A percentile compares a stretch with the other conserved stretches of the same genome.
Evolutionary conservation across 176 grass and related monocot species (phyloP).

Genomic region (Carex scoparia): DNA sequence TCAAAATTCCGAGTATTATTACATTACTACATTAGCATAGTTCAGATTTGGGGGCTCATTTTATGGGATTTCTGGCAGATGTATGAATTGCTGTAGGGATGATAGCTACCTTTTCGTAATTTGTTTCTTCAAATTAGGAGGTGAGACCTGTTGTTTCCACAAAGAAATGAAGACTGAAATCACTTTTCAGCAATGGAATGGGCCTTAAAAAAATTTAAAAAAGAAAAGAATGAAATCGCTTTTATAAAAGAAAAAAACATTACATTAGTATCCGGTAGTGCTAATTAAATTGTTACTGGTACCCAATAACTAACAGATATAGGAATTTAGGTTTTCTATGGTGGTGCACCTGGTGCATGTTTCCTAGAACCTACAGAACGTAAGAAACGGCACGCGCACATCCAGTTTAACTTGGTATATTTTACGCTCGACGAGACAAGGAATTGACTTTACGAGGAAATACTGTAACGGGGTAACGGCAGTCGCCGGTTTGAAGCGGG

Average conservation of each 20-base stretch:
- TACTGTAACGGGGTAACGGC: constrained; percentile 17
- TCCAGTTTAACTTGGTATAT: constrained; percentile 31
- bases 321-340: neutral
- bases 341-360: constrained; percentile 3
- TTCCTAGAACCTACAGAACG: constrained; percentile 15
- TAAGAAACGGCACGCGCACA: constrained; percentile 35
- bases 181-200: too few relatives aligned
- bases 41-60: too few relatives aligned
- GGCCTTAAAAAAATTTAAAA: too few relatives aligned
- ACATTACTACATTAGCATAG: neutral
- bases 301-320: neutral
- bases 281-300: too few relatives aligned
- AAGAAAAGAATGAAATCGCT: too few relatives aligned
- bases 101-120: too few relatives aligned
- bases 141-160: too few relatives aligned
- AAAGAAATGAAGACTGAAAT: too few relatives aligned
- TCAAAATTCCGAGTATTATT: neutral
- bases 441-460: constrained; percentile 46
- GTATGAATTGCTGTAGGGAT: too few relatives aligned
- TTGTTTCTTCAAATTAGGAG: too few relatives aligned
- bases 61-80: too few relatives aligned
- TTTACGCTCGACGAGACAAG: constrained; percentile 24
- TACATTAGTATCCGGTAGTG: neutral
- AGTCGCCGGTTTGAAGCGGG: constrained; percentile 48
- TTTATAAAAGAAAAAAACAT: too few relatives aligned